These are phyloP conservation scores for Yamadazyma sp. DNA, from an alignment of 1,139 yeast species.

Conservation along the genomic window DNA sequence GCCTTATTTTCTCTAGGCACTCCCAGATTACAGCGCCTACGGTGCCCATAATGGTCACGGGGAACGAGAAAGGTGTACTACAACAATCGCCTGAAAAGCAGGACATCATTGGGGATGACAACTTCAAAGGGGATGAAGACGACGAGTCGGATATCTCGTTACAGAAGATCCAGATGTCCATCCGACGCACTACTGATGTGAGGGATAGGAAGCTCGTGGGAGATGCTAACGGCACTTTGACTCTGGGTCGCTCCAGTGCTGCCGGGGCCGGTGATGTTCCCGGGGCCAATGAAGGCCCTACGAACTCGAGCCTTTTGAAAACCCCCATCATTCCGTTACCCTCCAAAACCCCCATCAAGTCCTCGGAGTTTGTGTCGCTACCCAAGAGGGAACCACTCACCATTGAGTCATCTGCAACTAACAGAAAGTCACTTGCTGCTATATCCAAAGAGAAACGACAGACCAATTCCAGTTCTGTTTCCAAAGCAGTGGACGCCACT, in stretches of 20 bases:
- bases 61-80: not conserved
- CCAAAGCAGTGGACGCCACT: conserved; percentile 5
- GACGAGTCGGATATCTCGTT: conserved; percentile 15
- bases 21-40: conserved; percentile 12
- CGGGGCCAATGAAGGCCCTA: not conserved
- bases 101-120: too few relatives aligned
- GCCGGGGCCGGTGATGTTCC: not conserved
- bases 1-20: conserved; percentile 7
- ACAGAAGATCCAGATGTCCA: conserved; percentile 17
- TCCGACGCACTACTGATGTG: conserved; percentile 14
- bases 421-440: conserved; percentile 13
- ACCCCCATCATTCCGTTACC: conserved; percentile 5
- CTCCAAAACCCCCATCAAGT: conserved; percentile 16
- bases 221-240: not conserved
- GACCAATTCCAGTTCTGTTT: conserved; percentile 3
- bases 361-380: conserved; percentile 38
- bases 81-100: too few relatives aligned
- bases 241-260: not conserved
- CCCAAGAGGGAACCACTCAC: conserved; percentile 43
- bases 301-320: conserved; percentile 3
- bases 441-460: conserved; percentile 7
- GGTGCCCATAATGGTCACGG: conserved; percentile 3
- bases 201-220: not conserved
- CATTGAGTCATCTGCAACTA: conserved; percentile 21
- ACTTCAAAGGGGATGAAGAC: too few relatives aligned